A percentile compares a stretch with the other conserved stretches of the same genome.
Conservation (phyloP, 2,329 filamentous ascomycete genomes). For the Xylariales sp. region DNA sequence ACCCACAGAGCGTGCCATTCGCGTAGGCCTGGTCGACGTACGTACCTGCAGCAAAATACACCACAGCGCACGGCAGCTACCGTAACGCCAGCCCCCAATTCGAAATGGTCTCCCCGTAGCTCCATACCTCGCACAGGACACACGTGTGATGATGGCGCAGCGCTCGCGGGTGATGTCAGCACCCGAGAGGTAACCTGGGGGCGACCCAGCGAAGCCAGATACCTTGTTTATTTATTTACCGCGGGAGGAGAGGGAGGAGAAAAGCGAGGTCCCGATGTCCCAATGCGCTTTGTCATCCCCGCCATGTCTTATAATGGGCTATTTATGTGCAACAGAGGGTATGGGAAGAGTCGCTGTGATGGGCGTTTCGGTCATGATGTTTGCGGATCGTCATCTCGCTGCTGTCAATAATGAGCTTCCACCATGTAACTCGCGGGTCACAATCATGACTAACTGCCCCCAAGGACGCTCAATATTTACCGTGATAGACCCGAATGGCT, state of each 20-base stretch:
- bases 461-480: slow-evolving; percentile 23
- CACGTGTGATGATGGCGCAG: slow-evolving; percentile 16
- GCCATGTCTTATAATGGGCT: not conserved
- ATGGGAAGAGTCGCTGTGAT: not conserved
- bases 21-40: not conserved
- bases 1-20: slow-evolving; percentile 1
- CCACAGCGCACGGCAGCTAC: not conserved
- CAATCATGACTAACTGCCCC: slow-evolving; percentile 18
- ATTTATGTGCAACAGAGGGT: not conserved
- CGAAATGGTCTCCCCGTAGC: not conserved
- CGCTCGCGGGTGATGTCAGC: slow-evolving; percentile 4
- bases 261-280: not conserved
- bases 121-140: not conserved
- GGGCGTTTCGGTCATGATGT: not conserved
- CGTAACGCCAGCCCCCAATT: slow-evolving; percentile 11
- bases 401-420: not conserved
- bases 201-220: slow-evolving; percentile 4
- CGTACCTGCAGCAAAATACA: not conserved
- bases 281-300: not conserved
- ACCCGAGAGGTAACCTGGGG: slow-evolving; percentile 21
- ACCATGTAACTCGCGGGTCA: slow-evolving; percentile 10
- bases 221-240: slow-evolving; percentile 34
- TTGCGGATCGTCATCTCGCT: slow-evolving; percentile 21
- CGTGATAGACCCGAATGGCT: slow-evolving; percentile 14
- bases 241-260: not conserved